These are phyloP conservation scores for Saprolegnia diclina DNA, from an alignment of 352 stramenopile species.

Conservation along the genomic window DNA sequence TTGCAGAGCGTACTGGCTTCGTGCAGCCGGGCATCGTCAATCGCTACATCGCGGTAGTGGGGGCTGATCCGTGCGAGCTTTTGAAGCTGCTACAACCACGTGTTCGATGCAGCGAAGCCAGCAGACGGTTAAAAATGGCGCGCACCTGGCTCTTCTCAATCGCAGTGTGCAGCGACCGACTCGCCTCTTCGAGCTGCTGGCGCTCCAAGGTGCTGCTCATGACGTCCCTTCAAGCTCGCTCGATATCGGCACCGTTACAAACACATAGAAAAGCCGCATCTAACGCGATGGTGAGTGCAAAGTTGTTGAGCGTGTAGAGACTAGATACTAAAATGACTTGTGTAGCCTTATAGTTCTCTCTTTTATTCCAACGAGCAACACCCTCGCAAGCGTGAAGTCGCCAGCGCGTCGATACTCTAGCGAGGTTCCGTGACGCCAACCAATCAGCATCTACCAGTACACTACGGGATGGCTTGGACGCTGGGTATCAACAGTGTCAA, in stretches of 20 bases:
- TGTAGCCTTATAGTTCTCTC: neutral
- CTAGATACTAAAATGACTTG: neutral
- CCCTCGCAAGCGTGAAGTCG: too few relatives aligned
- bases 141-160: constrained; percentile 26
- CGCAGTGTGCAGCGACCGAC: neutral
- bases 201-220: constrained; percentile 5
- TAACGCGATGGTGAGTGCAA: too few relatives aligned
- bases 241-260: neutral
- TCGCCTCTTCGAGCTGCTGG: neutral
- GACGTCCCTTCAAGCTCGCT: neutral
- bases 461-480: neutral
- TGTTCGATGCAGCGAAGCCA: neutral
- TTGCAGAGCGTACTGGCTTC: neutral
- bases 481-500: neutral
- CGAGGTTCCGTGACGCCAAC: too few relatives aligned
- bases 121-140: neutral
- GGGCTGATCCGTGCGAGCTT: constrained; percentile 8
- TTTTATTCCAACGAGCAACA: neutral
- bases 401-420: neutral
- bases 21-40: neutral
- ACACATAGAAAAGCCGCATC: constrained; percentile 4
- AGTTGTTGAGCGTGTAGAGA: neutral
- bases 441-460: too few relatives aligned
- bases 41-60: constrained; percentile 5
- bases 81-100: neutral